Evolutionary conservation across 148 eudicot genomes (phyloP).

Genomic region (Cornus kousa): DNA sequence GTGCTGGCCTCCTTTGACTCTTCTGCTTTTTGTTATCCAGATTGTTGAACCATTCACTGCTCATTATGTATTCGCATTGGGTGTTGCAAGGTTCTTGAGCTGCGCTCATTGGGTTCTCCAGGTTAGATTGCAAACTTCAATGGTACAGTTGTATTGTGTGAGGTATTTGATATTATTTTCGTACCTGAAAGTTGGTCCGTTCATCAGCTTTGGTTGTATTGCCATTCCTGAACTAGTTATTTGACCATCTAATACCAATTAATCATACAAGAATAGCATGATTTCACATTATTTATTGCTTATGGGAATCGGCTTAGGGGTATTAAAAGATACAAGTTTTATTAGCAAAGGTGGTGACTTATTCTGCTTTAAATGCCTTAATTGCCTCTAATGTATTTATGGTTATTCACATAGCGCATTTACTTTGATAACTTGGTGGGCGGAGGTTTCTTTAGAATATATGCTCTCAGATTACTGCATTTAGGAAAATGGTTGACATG

Average conservation of each 20-base stretch:
- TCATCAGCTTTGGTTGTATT: background rate
- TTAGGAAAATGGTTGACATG: background rate
- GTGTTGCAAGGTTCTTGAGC: slow-evolving; percentile 86
- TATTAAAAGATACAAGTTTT: no score
- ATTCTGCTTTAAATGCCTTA: background rate
- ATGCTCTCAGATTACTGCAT: background rate
- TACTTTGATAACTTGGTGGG: background rate
- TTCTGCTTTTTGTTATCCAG: slow-evolving; percentile 35
- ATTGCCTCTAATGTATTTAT: background rate
- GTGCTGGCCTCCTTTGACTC: background rate
- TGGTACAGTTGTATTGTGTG: background rate
- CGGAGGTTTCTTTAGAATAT: background rate
- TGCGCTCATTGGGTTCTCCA: slow-evolving; percentile 98
- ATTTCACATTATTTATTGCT: background rate
- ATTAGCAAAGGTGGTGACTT: no score
- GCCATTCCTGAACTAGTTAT: background rate
- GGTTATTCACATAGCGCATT: background rate
- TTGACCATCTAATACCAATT: background rate
- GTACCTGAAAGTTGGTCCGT: background rate
- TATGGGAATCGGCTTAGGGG: no score
- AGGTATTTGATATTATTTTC: background rate
- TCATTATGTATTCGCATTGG: slow-evolving; percentile 90
- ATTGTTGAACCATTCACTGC: slow-evolving; percentile 98
- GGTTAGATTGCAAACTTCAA: slow-evolving; percentile 39
- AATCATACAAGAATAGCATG: background rate